Percentiles rank a stretch among this genome's conserved stretches.
Evolutionary conservation across 768 basidiomycete species (phyloP).

Genomic region (Tylopilus balloui): DNA sequence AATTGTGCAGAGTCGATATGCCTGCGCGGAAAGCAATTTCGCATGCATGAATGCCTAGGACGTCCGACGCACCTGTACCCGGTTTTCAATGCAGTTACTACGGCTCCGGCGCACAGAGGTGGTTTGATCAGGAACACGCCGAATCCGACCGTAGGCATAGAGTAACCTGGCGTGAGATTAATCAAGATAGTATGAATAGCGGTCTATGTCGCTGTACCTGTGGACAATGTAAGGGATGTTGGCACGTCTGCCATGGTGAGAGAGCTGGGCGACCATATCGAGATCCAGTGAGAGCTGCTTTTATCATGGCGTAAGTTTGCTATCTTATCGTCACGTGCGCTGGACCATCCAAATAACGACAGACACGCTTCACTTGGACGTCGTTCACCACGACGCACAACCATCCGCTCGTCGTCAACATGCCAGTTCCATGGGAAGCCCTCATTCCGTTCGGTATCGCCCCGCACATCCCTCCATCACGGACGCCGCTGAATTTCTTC

Average conservation of each 20-base stretch:
- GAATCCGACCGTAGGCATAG: conserved; percentile 26
- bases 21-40: conserved; percentile 4
- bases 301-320: too few relatives aligned
- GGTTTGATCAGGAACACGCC: conserved; percentile 22
- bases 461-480: too few relatives aligned
- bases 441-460: conserved; percentile 86
- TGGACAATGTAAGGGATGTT: conserved; percentile 5
- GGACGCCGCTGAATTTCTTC: conserved; percentile 4
- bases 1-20: conserved; percentile 26
- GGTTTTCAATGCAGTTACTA: conserved; percentile 18
- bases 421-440: conserved; percentile 98
- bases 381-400: not conserved
- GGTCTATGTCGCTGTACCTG: conserved; percentile 3
- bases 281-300: too few relatives aligned
- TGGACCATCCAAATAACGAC: conserved; percentile 17
- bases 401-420: conserved; percentile 32
- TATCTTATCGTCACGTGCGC: not conserved
- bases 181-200: not conserved
- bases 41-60: not conserved
- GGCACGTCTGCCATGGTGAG: conserved; percentile 9
- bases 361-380: conserved; percentile 23
- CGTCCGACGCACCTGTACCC: conserved; percentile 24
- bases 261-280: too few relatives aligned
- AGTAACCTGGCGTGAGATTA: conserved; percentile 11
- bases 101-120: conserved; percentile 9